These are phyloP conservation scores for Chytriomyces sp. DNA, from an alignment of 192 early-diverging fungal species.

Conservation along the genomic window DNA sequence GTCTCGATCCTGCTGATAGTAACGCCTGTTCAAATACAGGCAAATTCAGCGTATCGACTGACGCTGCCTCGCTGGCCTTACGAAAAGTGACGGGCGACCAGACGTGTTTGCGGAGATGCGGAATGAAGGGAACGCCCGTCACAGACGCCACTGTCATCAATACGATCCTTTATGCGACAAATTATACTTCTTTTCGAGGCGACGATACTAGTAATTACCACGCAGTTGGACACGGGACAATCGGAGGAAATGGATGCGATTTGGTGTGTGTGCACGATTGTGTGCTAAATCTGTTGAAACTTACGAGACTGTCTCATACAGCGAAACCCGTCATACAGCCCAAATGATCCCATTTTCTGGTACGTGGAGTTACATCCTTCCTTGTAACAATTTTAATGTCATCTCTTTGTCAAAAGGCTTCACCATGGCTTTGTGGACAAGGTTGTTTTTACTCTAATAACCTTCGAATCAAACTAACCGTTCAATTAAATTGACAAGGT, in stretches of 20 bases:
- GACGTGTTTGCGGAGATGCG: slow-evolving; percentile 22
- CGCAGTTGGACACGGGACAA: not conserved
- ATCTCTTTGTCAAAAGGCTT: not conserved
- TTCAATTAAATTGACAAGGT: no score
- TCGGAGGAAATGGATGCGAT: not conserved
- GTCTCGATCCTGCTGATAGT: no score
- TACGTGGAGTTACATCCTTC: not conserved
- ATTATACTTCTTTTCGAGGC: slow-evolving; percentile 18
- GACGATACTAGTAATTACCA: slow-evolving; percentile 17
- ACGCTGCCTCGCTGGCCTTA: not conserved
- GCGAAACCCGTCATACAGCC: not conserved
- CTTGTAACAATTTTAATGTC: no score
- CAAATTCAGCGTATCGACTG: not conserved
- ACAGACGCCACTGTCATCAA: slow-evolving; percentile 3
- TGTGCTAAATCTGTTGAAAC: no score
- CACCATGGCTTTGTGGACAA: not conserved
- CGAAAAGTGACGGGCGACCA: slow-evolving; percentile 1
- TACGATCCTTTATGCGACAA: slow-evolving; percentile 1
- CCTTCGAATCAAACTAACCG: no score
- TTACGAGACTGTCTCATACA: no score
- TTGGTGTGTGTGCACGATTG: no score
- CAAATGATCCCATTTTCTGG: slow-evolving; percentile 4
- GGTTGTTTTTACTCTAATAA: no score
- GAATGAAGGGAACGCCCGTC: not conserved
- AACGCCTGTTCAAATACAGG: not conserved